phyloP scores from a whole-genome alignment of 129 eudicot species.

The Artemisia tridentata region DNA sequence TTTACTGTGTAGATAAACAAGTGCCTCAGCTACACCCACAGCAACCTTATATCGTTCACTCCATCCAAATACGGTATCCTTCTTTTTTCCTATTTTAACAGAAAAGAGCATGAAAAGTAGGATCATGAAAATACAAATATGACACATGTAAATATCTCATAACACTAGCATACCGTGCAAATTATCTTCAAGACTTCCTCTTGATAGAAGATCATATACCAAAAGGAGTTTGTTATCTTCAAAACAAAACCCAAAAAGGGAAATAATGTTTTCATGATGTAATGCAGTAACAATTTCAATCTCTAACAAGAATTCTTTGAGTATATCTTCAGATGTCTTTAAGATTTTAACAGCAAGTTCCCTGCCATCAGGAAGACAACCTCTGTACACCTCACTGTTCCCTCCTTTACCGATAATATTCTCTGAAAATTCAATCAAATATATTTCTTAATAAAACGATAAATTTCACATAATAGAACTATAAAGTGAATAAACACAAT shows the following conservation, averaged over 20 bases:
- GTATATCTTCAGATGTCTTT: conserved; percentile 63
- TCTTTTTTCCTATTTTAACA: conserved; percentile 46
- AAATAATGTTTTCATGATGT: conserved; percentile 78
- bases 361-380: conserved; percentile 80
- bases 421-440: conserved; percentile 43
- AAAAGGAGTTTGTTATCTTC: conserved; percentile 77
- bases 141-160: background rate
- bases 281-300: conserved; percentile 81
- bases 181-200: conserved; percentile 98
- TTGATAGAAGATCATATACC: conserved; percentile 86
- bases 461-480: background rate
- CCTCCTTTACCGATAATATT: conserved; percentile 93
- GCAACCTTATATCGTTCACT: conserved; percentile 81
- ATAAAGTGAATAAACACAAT: background rate
- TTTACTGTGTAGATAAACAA: conserved; percentile 68
- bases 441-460: background rate
- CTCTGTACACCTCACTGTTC: conserved; percentile 78
- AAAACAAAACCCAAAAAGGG: conserved; percentile 86
- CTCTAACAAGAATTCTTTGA: conserved; percentile 75
- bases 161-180: conserved; percentile 64
- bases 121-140: background rate
- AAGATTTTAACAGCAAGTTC: conserved; percentile 88
- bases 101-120: conserved; percentile 4
- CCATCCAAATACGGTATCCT: conserved; percentile 69
- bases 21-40: conserved; percentile 87